Conservation (phyloP, 805 yeast genomes). For the Starmerella sp. region DNA sequence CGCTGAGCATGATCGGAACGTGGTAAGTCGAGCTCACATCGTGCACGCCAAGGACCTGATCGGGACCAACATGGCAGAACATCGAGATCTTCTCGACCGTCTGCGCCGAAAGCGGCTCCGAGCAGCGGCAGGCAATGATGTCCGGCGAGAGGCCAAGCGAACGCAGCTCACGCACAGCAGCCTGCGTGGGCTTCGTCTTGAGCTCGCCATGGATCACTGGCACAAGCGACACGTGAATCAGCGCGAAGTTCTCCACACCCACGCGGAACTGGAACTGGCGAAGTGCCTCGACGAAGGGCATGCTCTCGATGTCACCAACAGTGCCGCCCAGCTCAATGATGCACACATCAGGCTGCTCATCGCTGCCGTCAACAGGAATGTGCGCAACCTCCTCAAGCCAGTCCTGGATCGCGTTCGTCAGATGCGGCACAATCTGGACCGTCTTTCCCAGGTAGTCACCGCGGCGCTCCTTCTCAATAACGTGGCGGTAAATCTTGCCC, state of each 20-base stretch:
- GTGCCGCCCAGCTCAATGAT: constrained; percentile 98
- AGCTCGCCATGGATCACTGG: constrained; percentile 98
- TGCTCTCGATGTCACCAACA: constrained; percentile 97
- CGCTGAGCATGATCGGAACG: constrained; percentile 81
- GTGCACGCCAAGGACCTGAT: constrained; percentile 92
- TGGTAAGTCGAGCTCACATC: constrained; percentile 96
- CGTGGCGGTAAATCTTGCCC: constrained; percentile 91
- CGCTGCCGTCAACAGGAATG: constrained; percentile 83
- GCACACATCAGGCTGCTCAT: constrained; percentile 88
- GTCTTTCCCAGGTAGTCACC: constrained; percentile 98
- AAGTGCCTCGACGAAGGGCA: constrained; percentile 97
- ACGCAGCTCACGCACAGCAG: constrained; percentile 94
- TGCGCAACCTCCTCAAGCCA: constrained; percentile 93
- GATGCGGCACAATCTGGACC: constrained; percentile 98
- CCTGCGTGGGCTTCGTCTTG: constrained; percentile 98
- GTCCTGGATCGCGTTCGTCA: constrained; percentile 94
- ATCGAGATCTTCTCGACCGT: constrained; percentile 94
- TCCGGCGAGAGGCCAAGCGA: constrained; percentile 91
- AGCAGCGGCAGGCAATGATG: constrained; percentile 96
- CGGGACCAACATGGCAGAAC: constrained; percentile 99
- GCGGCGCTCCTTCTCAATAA: constrained; percentile 84
- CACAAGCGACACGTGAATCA: constrained; percentile 91
- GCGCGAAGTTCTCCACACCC: constrained; percentile 84
- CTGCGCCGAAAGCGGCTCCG: constrained; percentile 63
- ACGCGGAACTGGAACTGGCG: constrained; percentile 98